Evolutionary conservation across 441 rosid genomes (phyloP).

Genomic region (Hura crepitans): DNA sequence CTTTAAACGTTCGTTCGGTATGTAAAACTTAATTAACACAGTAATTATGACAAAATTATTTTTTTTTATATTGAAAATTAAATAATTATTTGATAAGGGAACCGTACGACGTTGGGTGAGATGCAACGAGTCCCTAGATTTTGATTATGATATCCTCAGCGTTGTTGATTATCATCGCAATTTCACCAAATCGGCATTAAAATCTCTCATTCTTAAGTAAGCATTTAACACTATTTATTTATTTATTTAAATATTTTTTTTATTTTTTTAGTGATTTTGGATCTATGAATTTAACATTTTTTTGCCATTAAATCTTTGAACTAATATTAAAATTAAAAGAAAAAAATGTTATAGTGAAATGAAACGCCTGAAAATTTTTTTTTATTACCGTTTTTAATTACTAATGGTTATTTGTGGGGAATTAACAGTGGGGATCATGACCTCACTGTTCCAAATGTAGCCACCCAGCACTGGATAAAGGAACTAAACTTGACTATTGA

Average conservation of each 20-base stretch:
- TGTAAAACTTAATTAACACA: not conserved
- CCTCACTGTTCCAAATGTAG: constrained; percentile 24
- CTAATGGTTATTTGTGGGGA: not conserved
- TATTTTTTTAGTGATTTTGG: not conserved
- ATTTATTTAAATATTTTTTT: no score
- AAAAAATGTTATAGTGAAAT: no score
- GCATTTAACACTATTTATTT: not conserved
- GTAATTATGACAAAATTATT: no score
- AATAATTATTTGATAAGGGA: constrained; percentile 11
- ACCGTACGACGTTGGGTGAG: constrained; percentile 26
- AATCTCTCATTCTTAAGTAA: constrained; percentile 33
- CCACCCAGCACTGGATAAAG: constrained; percentile 29
- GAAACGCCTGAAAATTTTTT: no score
- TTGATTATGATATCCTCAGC: constrained; percentile 22
- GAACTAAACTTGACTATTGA: constrained; percentile 20
- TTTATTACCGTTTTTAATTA: no score
- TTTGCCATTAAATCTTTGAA: no score
- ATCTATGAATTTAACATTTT: not conserved
- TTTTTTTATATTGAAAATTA: not conserved
- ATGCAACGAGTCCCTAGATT: constrained; percentile 32
- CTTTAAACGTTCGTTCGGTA: constrained; percentile 33
- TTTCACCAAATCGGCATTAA: constrained; percentile 25
- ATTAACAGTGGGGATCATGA: constrained; percentile 37
- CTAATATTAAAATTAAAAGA: no score
- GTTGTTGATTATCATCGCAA: constrained; percentile 30